phyloP scores from a whole-genome alignment of 495 filamentous ascomycete species.

The Aspergillus bertholletiae region DNA sequence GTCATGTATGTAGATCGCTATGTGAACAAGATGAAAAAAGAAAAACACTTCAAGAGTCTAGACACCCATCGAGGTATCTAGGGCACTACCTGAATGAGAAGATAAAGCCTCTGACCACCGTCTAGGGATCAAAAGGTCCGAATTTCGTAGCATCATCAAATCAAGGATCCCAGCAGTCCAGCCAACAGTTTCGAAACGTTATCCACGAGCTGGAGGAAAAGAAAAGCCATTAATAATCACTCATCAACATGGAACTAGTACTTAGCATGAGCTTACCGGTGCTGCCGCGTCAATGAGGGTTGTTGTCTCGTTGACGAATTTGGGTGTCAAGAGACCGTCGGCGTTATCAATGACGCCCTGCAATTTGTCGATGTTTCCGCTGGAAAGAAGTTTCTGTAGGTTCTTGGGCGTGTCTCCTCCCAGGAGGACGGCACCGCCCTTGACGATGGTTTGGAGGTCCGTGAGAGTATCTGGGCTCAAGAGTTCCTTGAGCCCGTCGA shows the following conservation, averaged over 20 bases:
- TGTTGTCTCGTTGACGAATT: slow-evolving; percentile 43
- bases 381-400: slow-evolving; percentile 24
- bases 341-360: slow-evolving; percentile 32
- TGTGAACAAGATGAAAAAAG: too few relatives aligned
- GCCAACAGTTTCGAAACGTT: slow-evolving; percentile 34
- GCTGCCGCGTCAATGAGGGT: slow-evolving; percentile 49
- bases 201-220: slow-evolving; percentile 22
- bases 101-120: background rate
- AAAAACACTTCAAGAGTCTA: background rate
- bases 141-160: background rate
- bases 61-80: background rate
- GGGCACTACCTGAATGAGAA: background rate
- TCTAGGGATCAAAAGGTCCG: background rate
- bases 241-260: background rate
- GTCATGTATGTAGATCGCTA: background rate
- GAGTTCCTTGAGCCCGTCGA: slow-evolving; percentile 27
- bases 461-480: slow-evolving; percentile 35
- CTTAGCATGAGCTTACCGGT: slow-evolving; percentile 47
- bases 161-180: slow-evolving; percentile 23
- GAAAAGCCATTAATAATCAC: background rate
- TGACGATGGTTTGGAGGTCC: slow-evolving; percentile 40
- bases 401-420: slow-evolving; percentile 21
- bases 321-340: slow-evolving; percentile 26
- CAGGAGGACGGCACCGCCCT: slow-evolving; percentile 23
- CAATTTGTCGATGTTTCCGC: slow-evolving; percentile 28